Base-by-base conservation (phyloP, 345 rosid species). In the Kernera saxatilis region DNA sequence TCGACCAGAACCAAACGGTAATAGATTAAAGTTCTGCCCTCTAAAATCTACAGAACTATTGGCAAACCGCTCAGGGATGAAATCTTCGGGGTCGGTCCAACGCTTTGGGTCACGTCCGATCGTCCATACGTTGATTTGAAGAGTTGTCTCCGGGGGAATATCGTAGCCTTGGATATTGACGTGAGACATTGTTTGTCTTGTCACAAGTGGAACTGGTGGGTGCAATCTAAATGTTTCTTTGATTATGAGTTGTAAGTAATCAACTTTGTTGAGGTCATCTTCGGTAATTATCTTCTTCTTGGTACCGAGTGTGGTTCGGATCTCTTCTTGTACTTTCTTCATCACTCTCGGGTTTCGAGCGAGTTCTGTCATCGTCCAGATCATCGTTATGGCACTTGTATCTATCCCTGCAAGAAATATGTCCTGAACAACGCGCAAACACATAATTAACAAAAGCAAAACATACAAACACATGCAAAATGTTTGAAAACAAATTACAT, bases 221-320 rank as follows among this genome's bases (percentile, higher is more conserved):
- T 88, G 97, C 27, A 90, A 87, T 67, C 92, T 83, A n/a, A 86
- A 75, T 48, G 77, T 70, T 71, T 90, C 90, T 35, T 80, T 86
- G 12, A 86, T 76, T 5, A 86, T 29, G 1, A 82, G 88, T 36
- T 84, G 84, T 26, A 88, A 64, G 62, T 79, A 86, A 2, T 88
- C 85, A 46, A 86, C 94, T 53, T 80, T 82, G 1, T 44, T 63
- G 14, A 88, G 18, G 43, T 86, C 89, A 74, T 84, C 90, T 41
- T 83, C 64, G 1, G 81, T 80, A 5, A 82, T 8, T 76, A 75
- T 81, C 35, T 22, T 54, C 30, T 40, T 78, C 1, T 9, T 10
- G 4, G 3, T 11, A 5, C 93, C 90, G 2, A 90, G 81, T 3
- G 66, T 75, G 1, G 67, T 37, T 52, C 84, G 80, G 13, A 90